Conservation (phyloP, 2,329 filamentous ascomycete genomes). For the Didymella keratinophila region DNA sequence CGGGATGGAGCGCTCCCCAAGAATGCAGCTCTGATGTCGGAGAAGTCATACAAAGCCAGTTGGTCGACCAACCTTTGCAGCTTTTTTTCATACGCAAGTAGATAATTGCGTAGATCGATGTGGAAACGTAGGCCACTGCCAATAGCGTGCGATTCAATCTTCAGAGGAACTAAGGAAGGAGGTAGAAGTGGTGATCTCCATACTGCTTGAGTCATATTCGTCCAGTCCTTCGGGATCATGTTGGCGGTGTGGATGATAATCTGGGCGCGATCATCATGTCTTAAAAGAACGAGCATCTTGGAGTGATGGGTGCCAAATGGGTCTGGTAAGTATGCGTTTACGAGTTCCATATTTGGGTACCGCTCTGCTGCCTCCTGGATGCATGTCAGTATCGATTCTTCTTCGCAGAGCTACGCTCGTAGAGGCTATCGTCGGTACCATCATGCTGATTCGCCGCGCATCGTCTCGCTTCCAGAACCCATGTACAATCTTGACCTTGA, state of each 20-base stretch:
- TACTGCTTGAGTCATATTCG: conserved; percentile 83
- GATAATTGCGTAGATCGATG: conserved; percentile 74
- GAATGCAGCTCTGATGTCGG: conserved; percentile 71
- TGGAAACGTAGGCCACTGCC: conserved; percentile 79
- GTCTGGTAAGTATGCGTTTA: conserved; percentile 80
- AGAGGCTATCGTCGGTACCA: conserved; percentile 55
- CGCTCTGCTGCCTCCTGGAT: conserved; percentile 66
- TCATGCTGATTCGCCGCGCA: conserved; percentile 62
- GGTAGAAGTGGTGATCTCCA: conserved; percentile 80
- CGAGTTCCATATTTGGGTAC: conserved; percentile 73
- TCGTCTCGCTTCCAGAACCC: conserved; percentile 75
- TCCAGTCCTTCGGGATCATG: conserved; percentile 88
- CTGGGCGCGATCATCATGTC: conserved; percentile 78
- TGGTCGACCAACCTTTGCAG: conserved; percentile 63
- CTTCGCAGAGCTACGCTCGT: too few species aligned
- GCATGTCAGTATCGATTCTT: conserved; percentile 12
- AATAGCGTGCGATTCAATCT: conserved; percentile 31
- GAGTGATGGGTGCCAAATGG: conserved; percentile 86
- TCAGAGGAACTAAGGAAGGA: conserved; percentile 33
- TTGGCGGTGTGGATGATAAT: conserved; percentile 89
- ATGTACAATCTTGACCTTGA: conserved; percentile 67
- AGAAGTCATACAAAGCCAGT: conserved; percentile 73
- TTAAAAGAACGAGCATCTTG: conserved; percentile 85
- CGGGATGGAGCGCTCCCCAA: conserved; percentile 80
- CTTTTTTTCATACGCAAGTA: conserved; percentile 72